phyloP scores from a whole-genome alignment of 345 rosid species.

The Turnera subulata region DNA sequence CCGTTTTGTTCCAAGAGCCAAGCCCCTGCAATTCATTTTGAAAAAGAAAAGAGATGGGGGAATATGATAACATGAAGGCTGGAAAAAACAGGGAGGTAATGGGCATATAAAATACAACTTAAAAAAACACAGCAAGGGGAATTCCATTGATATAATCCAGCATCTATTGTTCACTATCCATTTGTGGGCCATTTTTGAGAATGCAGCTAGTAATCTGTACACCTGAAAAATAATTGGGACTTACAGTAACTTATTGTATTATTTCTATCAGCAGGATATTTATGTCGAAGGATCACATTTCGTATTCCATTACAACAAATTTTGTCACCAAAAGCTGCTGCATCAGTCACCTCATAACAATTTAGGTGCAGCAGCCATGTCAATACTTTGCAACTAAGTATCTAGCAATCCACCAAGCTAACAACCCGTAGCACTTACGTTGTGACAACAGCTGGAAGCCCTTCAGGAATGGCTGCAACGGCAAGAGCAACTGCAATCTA shows the following conservation, averaged over 20 bases:
- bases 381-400: constrained; percentile 1
- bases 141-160: no score
- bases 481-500: constrained; percentile 99
- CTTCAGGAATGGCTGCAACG: constrained; percentile 99
- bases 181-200: no score
- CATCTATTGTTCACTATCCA: no score
- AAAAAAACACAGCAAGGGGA: no score
- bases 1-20: constrained; percentile 98
- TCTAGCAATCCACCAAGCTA: background rate
- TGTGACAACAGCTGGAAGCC: constrained; percentile 99
- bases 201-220: no score
- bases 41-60: background rate
- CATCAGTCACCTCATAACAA: constrained; percentile 6
- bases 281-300: background rate
- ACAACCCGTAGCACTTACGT: constrained; percentile 61
- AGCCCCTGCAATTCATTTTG: constrained; percentile 74
- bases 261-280: background rate
- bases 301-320: background rate
- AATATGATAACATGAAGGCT: background rate
- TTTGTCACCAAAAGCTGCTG: background rate
- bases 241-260: no score
- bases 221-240: no score
- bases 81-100: no score
- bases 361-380: background rate
- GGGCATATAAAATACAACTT: no score